These are phyloP conservation scores for Epichloe coenophiala DNA, from an alignment of 2,329 filamentous ascomycete genomes.

Conservation along the genomic window DNA sequence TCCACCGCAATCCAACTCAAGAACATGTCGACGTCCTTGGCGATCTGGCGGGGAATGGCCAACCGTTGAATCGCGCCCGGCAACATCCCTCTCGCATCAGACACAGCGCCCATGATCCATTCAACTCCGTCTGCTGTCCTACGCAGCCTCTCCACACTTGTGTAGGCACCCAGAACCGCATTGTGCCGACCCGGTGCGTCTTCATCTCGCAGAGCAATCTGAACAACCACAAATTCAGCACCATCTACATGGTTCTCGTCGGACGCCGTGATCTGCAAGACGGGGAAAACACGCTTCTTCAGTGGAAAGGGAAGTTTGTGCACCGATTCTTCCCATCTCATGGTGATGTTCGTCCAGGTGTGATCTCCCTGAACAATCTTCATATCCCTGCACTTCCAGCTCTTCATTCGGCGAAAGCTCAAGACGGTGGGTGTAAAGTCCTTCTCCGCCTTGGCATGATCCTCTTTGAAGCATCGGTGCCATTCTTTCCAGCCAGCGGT, in stretches of 20 bases:
- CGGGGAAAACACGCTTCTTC: slow-evolving; percentile 50
- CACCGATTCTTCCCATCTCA: slow-evolving; percentile 49
- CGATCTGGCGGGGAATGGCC: slow-evolving; percentile 47
- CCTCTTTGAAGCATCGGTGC: slow-evolving; percentile 39
- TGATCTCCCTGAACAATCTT: slow-evolving; percentile 23
- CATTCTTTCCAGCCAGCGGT: slow-evolving; percentile 55
- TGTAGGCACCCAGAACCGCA: slow-evolving; percentile 46
- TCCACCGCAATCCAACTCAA: slow-evolving; percentile 44
- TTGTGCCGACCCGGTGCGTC: slow-evolving; percentile 27
- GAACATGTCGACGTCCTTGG: slow-evolving; percentile 60
- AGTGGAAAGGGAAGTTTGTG: slow-evolving; percentile 50
- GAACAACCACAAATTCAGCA: slow-evolving; percentile 41
- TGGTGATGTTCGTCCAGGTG: slow-evolving; percentile 33
- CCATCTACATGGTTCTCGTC: slow-evolving; percentile 15
- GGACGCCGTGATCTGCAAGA: slow-evolving; percentile 46
- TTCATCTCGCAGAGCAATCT: slow-evolving; percentile 30
- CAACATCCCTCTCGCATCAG: slow-evolving; percentile 53
- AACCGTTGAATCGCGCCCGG: slow-evolving; percentile 54
- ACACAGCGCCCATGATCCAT: slow-evolving; percentile 69
- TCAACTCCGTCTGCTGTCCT: slow-evolving; percentile 36
- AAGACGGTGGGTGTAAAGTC: slow-evolving; percentile 26
- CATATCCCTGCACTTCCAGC: slow-evolving; percentile 32
- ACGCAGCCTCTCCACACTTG: slow-evolving; percentile 49
- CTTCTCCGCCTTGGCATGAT: slow-evolving; percentile 26
- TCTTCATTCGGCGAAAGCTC: slow-evolving; percentile 21